phyloP scores from a whole-genome alignment of 2,329 filamentous ascomycete genomes.

The Beauveria asiatica region DNA sequence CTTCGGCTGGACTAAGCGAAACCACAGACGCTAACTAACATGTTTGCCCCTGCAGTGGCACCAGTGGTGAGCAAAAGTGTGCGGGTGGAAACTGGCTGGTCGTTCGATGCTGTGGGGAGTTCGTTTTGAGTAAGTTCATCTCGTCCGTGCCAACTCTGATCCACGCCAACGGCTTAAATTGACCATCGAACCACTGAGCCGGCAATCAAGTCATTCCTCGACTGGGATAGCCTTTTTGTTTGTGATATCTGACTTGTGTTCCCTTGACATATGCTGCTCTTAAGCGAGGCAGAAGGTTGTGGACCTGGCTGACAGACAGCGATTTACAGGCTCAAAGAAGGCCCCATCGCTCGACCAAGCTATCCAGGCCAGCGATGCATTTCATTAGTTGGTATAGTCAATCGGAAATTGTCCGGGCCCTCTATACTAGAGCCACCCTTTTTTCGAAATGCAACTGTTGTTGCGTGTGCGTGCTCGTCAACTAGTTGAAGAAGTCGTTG shows the following conservation, averaged over 20 bases:
- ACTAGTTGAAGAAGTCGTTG: not conserved
- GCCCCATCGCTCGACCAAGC: not conserved
- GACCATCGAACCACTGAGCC: not conserved
- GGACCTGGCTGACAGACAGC: not conserved
- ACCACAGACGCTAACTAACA: not conserved
- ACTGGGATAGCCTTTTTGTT: not conserved
- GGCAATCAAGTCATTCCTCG: not conserved
- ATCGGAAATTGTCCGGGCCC: not conserved
- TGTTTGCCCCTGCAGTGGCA: not conserved
- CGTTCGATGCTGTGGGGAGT: not conserved
- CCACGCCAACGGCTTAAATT: not conserved
- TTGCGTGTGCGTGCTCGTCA: not conserved
- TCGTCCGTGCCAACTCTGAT: not conserved
- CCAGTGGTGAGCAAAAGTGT: not conserved
- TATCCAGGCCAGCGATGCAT: not conserved
- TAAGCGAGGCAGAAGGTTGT: not conserved
- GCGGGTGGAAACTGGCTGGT: not conserved
- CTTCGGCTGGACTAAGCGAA: not conserved
- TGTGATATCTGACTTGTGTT: not conserved
- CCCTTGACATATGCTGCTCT: not conserved
- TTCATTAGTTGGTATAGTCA: not conserved
- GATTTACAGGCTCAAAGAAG: not conserved
- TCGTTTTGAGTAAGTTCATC: not conserved
- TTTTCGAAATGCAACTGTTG: not conserved
- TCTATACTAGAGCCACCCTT: not conserved